Percentiles rank a stretch among this genome's conserved stretches.
These are phyloP conservation scores for Metschnikowia lunata DNA, from an alignment of 805 yeast species.

Conservation along the genomic window DNA sequence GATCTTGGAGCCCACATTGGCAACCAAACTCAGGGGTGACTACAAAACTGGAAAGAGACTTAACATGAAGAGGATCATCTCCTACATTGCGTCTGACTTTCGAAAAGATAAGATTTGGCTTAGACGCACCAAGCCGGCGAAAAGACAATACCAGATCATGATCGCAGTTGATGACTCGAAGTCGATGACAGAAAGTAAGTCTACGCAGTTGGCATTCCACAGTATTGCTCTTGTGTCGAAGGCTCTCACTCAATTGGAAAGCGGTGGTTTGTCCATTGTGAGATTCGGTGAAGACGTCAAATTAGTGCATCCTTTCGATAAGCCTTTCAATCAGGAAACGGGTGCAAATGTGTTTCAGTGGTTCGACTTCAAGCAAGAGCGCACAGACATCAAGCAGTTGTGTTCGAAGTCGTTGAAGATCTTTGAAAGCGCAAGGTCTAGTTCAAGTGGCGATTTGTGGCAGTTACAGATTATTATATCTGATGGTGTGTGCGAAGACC, in stretches of 20 bases:
- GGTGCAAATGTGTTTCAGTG: slow-evolving; percentile 82
- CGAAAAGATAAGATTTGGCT: slow-evolving; percentile 98
- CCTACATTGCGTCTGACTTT: slow-evolving; percentile 96
- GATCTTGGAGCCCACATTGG: slow-evolving; percentile 90
- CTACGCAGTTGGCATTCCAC: slow-evolving; percentile 89
- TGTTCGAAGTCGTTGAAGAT: slow-evolving; percentile 67
- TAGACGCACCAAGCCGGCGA: slow-evolving; percentile 94
- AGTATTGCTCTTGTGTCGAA: slow-evolving; percentile 90
- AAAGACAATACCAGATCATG: slow-evolving; percentile 96
- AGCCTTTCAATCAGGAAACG: slow-evolving; percentile 75
- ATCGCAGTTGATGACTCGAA: slow-evolving; percentile 96
- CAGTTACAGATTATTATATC: slow-evolving; percentile 88
- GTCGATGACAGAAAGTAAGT: slow-evolving; percentile 92
- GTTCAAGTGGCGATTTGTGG: slow-evolving; percentile 67
- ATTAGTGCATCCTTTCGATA: slow-evolving; percentile 86
- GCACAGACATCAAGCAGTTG: slow-evolving; percentile 76
- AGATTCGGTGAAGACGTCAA: slow-evolving; percentile 82
- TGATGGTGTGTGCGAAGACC: slow-evolving; percentile 98
- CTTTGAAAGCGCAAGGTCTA: slow-evolving; percentile 56
- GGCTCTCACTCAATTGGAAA: slow-evolving; percentile 88
- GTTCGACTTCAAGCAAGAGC: slow-evolving; percentile 85
- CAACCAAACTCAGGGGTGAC: slow-evolving; percentile 94
- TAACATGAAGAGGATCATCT: slow-evolving; percentile 95
- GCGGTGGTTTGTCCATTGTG: slow-evolving; percentile 88
- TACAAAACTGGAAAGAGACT: slow-evolving; percentile 95